Base-by-base conservation (phyloP, 768 basidiomycete genomes). In the Termitomyces sp. region DNA sequence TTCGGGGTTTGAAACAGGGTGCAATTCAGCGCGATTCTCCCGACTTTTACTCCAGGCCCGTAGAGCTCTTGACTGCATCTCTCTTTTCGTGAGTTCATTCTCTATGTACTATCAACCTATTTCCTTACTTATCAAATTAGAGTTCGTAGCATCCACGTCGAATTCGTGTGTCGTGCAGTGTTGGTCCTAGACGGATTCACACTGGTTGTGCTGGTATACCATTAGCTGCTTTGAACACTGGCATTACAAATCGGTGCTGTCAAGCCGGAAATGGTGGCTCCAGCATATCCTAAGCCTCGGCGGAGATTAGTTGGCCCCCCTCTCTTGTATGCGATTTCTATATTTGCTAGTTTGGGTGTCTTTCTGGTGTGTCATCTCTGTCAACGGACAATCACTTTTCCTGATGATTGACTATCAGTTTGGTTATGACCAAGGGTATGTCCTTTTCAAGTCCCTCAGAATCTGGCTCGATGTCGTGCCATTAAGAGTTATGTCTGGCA, bases 341-440 rank as follows among this genome's bases (percentile, higher is more conserved):
- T 85, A 43, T 90, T 90, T 60, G 86, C 86, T 53, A 87, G 85
- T 69, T 71, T 90, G 35, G 87, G 88, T 49, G 87, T 89, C 22
- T 89, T 89, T 63, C 75, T 89, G 55, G 88, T 89, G 59, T 59
- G 85, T 77, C 11, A 10, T 44, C 5, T 40, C 10, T 38, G 6
- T 15, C 14, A 12, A 30, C 19, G 5, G 45, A 26, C 3, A 64
- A 58, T 30, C 65, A 55, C 1, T 56, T 51, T 2, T 54, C 15
- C 26, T 49, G 45, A 48, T 38, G 14, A 42, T 24, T n/a, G 14
- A 5, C 5, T 26, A 0, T 45, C 42, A 87, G 84, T 87, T 87
- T 64, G 86, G 87, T 51, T 88, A 88, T 76, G 87, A 88, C 70
- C 88, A 89, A 73, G 87, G 87, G 87, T 88, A 64, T 58, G 69